phyloP scores from a whole-genome alignment of 192 early-diverging fungal genomes.

The Coemansia sp. region DNA sequence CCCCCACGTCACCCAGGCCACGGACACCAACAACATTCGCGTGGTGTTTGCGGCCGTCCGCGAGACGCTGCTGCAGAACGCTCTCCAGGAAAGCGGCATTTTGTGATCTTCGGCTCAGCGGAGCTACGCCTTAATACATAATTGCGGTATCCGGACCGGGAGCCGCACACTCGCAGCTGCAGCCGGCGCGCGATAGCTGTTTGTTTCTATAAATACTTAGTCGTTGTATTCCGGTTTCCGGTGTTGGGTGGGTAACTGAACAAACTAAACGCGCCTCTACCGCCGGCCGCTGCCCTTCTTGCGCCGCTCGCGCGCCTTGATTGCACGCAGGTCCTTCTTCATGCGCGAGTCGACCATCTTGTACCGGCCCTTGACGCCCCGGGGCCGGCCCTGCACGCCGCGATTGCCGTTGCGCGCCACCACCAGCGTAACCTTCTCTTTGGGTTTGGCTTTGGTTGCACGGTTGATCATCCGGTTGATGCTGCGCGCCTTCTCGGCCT shows the following conservation, averaged over 20 bases:
- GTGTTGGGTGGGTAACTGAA: too few relatives aligned
- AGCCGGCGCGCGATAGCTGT: too few relatives aligned
- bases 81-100: slow-evolving; percentile 74
- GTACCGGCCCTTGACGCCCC: slow-evolving; percentile 96
- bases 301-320: slow-evolving; percentile 56
- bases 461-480: slow-evolving; percentile 84
- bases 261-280: too few relatives aligned
- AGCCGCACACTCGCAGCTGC: too few relatives aligned
- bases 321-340: slow-evolving; percentile 91
- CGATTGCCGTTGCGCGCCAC: slow-evolving; percentile 82
- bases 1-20: slow-evolving; percentile 86
- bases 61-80: slow-evolving; percentile 87
- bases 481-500: slow-evolving; percentile 78
- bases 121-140: too few relatives aligned
- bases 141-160: too few relatives aligned
- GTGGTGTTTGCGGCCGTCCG: slow-evolving; percentile 91
- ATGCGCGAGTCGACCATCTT: slow-evolving; percentile 96
- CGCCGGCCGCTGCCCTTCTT: slow-evolving; percentile 19
- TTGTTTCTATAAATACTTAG: not conserved
- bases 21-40: slow-evolving; percentile 84
- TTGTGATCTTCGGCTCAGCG: too few relatives aligned
- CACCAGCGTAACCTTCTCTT: slow-evolving; percentile 79
- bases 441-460: slow-evolving; percentile 68
- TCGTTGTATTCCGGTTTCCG: too few relatives aligned
- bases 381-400: slow-evolving; percentile 85